phyloP scores from a whole-genome alignment of 768 basidiomycete species.

The Podaxis carcinomalis region DNA sequence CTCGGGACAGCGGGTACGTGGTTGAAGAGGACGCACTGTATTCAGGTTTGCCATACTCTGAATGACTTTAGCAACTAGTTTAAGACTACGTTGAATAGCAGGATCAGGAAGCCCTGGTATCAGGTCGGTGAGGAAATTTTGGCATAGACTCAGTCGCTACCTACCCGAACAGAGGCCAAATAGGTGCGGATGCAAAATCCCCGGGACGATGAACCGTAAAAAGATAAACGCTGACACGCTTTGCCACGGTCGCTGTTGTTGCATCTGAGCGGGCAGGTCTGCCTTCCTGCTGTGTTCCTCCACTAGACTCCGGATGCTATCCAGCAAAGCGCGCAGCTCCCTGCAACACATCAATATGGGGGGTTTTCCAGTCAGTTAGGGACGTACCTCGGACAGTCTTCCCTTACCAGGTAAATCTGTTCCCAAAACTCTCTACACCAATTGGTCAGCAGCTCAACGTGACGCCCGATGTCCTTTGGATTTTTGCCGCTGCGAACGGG shows the following conservation, averaged over 20 bases:
- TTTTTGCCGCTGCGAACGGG: conserved; percentile 62
- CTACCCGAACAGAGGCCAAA: conserved; percentile 76
- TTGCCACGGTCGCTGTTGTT: conserved; percentile 65
- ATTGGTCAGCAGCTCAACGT: conserved; percentile 61
- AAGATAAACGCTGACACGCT: conserved; percentile 89
- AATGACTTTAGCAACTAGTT: conserved; percentile 82
- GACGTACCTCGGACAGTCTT: conserved; percentile 72
- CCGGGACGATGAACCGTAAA: conserved; percentile 85
- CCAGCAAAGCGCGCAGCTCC: conserved; percentile 68
- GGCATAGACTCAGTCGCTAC: conserved; percentile 10
- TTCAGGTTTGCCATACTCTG: conserved; percentile 88
- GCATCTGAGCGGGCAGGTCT: conserved; percentile 35
- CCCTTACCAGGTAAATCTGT: conserved; percentile 69
- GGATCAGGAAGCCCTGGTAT: conserved; percentile 58
- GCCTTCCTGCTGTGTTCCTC: conserved; percentile 56
- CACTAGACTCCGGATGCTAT: conserved; percentile 66
- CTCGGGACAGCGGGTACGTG: neutral
- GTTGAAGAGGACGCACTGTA: conserved; percentile 38
- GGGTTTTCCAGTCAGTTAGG: neutral
- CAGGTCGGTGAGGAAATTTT: conserved; percentile 8
- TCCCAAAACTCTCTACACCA: conserved; percentile 85
- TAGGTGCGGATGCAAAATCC: conserved; percentile 82
- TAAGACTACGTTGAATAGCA: conserved; percentile 75
- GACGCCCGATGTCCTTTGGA: conserved; percentile 59
- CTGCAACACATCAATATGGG: conserved; percentile 31